Conservation (phyloP, 2,329 filamentous ascomycete genomes). For the Mycogone perniciosa region DNA sequence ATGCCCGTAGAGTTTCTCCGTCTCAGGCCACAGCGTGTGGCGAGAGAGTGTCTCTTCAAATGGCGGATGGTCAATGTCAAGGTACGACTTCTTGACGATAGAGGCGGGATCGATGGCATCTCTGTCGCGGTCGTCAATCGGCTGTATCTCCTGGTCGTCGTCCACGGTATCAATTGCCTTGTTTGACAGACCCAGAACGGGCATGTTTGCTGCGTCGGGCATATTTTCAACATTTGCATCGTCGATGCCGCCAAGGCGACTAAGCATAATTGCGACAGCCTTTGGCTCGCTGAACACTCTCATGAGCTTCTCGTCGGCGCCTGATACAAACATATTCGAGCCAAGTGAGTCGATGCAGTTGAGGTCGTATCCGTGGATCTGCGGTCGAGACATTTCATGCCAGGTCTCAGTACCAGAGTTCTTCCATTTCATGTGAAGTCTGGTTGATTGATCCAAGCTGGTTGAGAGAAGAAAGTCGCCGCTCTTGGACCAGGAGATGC, state of each 20-base stretch:
- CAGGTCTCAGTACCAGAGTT: constrained; percentile 52
- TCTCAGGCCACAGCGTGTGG: constrained; percentile 91
- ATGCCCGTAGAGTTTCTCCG: constrained; percentile 95
- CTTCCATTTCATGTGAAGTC: constrained; percentile 77
- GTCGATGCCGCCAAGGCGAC: constrained; percentile 58
- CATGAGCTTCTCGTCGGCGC: constrained; percentile 96
- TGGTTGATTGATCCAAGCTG: constrained; percentile 85
- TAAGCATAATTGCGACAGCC: constrained; percentile 69
- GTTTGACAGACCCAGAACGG: constrained; percentile 90
- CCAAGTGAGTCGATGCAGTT: constrained; percentile 84
- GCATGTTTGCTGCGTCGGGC: constrained; percentile 89
- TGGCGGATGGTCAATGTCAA: constrained; percentile 68
- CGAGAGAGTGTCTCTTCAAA: constrained; percentile 84
- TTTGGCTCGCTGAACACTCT: constrained; percentile 89
- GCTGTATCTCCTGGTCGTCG: constrained; percentile 40
- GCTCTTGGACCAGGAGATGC: constrained; percentile 74
- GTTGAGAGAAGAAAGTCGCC: constrained; percentile 86
- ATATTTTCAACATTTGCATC: constrained; percentile 39
- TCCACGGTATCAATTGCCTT: constrained; percentile 68
- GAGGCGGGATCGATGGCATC: constrained; percentile 51
- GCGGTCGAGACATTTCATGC: constrained; percentile 93
- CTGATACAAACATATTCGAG: constrained; percentile 75
- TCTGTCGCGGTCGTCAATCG: constrained; percentile 42
- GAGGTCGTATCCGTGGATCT: constrained; percentile 96
- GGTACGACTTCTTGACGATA: constrained; percentile 51